Conservation (phyloP, 2,329 filamentous ascomycete genomes). For the Sarocladium strictum region DNA sequence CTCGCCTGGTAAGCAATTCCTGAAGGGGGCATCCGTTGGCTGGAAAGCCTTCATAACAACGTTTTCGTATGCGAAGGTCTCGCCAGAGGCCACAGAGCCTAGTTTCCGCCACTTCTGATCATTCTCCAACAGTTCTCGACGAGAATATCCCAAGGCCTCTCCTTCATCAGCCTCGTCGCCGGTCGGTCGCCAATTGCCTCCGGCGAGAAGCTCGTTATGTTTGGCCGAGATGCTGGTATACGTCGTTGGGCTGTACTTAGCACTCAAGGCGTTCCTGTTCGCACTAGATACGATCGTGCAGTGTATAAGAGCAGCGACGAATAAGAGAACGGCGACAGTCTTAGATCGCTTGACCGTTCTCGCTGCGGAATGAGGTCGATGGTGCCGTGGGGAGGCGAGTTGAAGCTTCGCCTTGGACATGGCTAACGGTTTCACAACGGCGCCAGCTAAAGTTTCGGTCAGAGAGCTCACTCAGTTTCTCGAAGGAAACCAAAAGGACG, state of each 20-base stretch:
- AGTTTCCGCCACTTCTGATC: slow-evolving; percentile 21
- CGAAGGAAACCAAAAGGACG: neutral
- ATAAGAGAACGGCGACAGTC: neutral
- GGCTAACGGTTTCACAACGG: neutral
- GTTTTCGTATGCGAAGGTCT: slow-evolving; percentile 21
- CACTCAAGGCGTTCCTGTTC: slow-evolving; percentile 13
- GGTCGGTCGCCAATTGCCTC: slow-evolving; percentile 14
- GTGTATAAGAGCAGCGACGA: slow-evolving; percentile 13
- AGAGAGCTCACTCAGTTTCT: too few species aligned
- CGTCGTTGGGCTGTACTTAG: slow-evolving; percentile 18
- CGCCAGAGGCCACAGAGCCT: slow-evolving; percentile 24
- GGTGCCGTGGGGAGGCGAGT: neutral
- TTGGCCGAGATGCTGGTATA: slow-evolving; percentile 12
- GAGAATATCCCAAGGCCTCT: slow-evolving; percentile 10
- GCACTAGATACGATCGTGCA: slow-evolving; percentile 7
- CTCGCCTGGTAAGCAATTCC: slow-evolving; percentile 22
- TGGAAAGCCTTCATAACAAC: slow-evolving; percentile 26
- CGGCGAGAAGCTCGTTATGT: slow-evolving; percentile 9
- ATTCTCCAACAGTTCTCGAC: slow-evolving; percentile 15
- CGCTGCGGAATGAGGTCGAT: neutral
- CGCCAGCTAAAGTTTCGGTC: neutral
- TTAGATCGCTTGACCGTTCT: neutral
- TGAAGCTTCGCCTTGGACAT: slow-evolving; percentile 3
- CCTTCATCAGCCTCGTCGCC: neutral
- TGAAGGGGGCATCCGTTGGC: slow-evolving; percentile 19